Evolutionary conservation across 177 flowering plant genomes (phyloP).

Genomic region (Telopea speciosissima): DNA sequence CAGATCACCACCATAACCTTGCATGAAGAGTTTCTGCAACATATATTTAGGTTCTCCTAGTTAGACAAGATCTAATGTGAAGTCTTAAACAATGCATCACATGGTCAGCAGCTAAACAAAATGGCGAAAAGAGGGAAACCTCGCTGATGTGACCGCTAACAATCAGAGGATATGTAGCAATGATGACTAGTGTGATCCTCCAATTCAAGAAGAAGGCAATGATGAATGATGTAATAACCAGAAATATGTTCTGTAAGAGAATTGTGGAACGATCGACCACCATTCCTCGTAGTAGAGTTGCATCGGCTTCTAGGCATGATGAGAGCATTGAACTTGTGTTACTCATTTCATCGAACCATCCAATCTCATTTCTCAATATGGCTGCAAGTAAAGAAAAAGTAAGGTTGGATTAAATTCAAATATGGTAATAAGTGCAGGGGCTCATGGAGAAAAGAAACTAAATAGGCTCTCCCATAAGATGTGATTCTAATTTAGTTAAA

Average conservation of each 20-base stretch:
- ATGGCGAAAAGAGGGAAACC: slow-evolving; percentile 32
- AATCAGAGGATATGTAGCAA: slow-evolving; percentile 78
- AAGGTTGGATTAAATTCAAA: too few species aligned
- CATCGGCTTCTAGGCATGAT: too few species aligned
- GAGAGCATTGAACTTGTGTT: too few species aligned
- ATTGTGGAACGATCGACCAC: slow-evolving; percentile 77
- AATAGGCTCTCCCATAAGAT: too few species aligned
- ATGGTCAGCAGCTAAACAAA: background rate
- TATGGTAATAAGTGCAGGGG: too few species aligned
- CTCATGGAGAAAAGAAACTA: too few species aligned
- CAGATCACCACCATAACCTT: slow-evolving; percentile 85
- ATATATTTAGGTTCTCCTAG: background rate
- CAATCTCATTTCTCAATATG: too few species aligned
- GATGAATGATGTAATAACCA: slow-evolving; percentile 57
- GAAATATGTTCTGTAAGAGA: slow-evolving; percentile 61
- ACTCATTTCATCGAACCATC: too few species aligned
- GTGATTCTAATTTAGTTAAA: too few species aligned
- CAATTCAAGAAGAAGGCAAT: slow-evolving; percentile 88
- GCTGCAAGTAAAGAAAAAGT: too few species aligned
- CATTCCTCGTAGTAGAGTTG: slow-evolving; percentile 9
- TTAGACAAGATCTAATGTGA: too few species aligned
- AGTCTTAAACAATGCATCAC: background rate
- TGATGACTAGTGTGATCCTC: slow-evolving; percentile 73
- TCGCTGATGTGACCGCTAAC: slow-evolving; percentile 83
- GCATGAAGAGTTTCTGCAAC: slow-evolving; percentile 80